These are phyloP conservation scores for Russula lepida DNA, from an alignment of 768 basidiomycete genomes.

Conservation along the genomic window DNA sequence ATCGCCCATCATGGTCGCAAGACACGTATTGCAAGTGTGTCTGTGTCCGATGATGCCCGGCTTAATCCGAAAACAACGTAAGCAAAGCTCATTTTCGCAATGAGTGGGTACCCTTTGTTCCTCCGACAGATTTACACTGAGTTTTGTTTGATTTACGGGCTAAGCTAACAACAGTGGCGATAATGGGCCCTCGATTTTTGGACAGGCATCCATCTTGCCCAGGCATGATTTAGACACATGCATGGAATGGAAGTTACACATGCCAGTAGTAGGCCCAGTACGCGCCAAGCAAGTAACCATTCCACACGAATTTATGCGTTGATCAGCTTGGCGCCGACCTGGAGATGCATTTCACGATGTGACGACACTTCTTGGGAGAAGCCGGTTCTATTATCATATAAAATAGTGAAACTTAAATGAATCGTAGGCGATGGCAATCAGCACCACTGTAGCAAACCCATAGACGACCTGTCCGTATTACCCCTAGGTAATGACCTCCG, in stretches of 20 bases:
- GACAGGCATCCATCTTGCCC: neutral
- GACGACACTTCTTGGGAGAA: neutral
- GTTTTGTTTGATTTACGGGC: neutral
- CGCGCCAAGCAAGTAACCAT: neutral
- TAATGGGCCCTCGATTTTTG: neutral
- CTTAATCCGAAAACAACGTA: neutral
- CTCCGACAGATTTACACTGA: neutral
- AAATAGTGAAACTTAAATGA: neutral
- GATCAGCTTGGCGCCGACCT: neutral
- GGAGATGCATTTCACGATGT: neutral
- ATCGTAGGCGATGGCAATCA: neutral
- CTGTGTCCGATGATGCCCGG: neutral
- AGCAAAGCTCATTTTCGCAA: neutral
- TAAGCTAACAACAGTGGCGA: no score
- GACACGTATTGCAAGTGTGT: neutral
- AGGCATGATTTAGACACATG: neutral
- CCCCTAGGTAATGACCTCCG: slow-evolving; percentile 61
- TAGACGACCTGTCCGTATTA: neutral
- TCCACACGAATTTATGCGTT: neutral
- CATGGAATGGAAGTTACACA: neutral
- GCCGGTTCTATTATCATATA: neutral
- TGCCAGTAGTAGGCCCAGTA: no score
- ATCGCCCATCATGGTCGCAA: neutral
- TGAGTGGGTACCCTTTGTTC: neutral
- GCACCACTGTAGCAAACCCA: neutral